phyloP scores from a whole-genome alignment of 495 filamentous ascomycete genomes.

The Aspergillus affinis region DNA sequence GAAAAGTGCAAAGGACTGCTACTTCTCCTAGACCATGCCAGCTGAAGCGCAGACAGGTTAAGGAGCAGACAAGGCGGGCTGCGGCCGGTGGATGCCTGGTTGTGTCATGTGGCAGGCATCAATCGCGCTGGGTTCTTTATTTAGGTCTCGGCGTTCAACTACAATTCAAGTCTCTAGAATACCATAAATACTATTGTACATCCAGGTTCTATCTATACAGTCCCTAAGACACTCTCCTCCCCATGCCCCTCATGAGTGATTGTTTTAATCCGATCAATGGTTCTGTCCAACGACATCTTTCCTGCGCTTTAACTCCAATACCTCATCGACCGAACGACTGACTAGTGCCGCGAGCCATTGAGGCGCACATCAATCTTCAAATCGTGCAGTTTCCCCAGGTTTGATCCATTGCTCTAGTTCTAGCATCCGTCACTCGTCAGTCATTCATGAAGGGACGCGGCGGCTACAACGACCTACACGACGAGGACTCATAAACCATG shows the following conservation, averaged over 20 bases:
- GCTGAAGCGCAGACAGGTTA: no score
- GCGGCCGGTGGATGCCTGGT: background rate
- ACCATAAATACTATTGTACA: background rate
- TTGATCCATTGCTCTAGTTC: background rate
- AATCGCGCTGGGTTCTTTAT: background rate
- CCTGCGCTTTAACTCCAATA: background rate
- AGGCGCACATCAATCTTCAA: background rate
- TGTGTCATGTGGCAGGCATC: background rate
- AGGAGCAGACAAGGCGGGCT: no score
- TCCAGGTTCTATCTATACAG: no score
- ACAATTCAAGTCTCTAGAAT: no score
- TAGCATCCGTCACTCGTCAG: background rate
- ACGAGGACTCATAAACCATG: conserved; percentile 34
- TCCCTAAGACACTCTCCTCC: background rate
- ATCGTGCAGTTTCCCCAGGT: no score
- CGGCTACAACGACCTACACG: conserved; percentile 49
- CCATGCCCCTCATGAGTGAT: background rate
- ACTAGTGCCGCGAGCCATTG: background rate
- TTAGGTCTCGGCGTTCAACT: background rate
- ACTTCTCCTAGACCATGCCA: no score
- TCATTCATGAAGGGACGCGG: conserved; percentile 48
- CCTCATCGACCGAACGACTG: background rate
- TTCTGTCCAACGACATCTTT: background rate
- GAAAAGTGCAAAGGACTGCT: background rate
- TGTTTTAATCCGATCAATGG: background rate